Evolutionary conservation across 2,329 filamentous ascomycete genomes (phyloP).

Genomic region (Alternaria triticina): DNA sequence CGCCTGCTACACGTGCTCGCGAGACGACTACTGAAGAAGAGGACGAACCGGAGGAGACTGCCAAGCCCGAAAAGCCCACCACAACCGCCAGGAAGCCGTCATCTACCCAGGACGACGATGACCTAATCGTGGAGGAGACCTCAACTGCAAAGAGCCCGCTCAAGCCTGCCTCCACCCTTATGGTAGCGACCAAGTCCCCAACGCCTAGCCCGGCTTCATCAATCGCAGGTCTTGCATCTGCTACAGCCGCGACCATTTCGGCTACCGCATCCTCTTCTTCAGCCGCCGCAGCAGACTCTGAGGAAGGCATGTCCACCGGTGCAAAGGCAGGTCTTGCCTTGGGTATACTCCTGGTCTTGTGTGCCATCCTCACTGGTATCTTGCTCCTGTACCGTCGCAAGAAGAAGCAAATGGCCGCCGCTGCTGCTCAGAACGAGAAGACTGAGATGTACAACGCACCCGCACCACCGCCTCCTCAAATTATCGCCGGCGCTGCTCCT

Average conservation of each 20-base stretch:
- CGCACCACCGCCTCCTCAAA: constrained; percentile 35
- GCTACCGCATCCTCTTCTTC: constrained; percentile 31
- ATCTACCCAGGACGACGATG: constrained; percentile 13
- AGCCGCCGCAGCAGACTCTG: constrained; percentile 19
- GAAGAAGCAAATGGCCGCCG: constrained; percentile 64
- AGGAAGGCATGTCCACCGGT: constrained; percentile 53
- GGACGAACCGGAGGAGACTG: constrained; percentile 18
- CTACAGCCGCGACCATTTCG: constrained; percentile 32
- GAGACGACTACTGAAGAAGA: constrained; percentile 20
- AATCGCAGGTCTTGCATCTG: constrained; percentile 24
- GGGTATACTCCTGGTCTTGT: constrained; percentile 75
- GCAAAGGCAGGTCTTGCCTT: constrained; percentile 83
- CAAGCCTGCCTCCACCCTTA: constrained; percentile 27
- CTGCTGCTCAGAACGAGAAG: constrained; percentile 51
- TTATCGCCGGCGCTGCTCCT: constrained; percentile 14
- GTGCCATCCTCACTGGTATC: constrained; percentile 69
- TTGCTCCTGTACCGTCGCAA: constrained; percentile 77
- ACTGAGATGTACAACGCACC: constrained; percentile 35
- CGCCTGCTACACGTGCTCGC: constrained; percentile 27
- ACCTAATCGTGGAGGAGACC: constrained; percentile 16
- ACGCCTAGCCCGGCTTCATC: constrained; percentile 21
- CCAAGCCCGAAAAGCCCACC: constrained; percentile 20
- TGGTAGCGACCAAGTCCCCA: constrained; percentile 40
- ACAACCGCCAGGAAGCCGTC: constrained; percentile 27
- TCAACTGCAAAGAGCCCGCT: constrained; percentile 16